These are phyloP conservation scores for Claviceps arundinis DNA, from an alignment of 2,329 filamentous ascomycete genomes.

Conservation along the genomic window DNA sequence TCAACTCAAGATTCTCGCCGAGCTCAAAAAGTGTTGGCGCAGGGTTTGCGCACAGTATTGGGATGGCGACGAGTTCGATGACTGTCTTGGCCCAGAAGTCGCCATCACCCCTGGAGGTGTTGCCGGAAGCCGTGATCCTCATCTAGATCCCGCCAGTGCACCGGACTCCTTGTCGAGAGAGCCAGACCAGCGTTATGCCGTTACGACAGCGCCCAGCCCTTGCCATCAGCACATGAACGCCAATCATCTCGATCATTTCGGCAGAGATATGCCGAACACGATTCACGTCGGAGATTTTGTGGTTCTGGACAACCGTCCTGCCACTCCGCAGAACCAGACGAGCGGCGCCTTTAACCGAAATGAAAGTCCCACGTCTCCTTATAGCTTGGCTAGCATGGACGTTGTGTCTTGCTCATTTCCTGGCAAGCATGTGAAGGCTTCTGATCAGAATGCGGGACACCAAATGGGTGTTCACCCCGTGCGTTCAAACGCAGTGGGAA, in stretches of 20 bases:
- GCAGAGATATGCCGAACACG: conserved; percentile 31
- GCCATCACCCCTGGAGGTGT: conserved; percentile 68
- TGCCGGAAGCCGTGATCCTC: conserved; percentile 44
- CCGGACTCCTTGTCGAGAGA: conserved; percentile 34
- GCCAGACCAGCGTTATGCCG: conserved; percentile 30
- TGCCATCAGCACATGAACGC: conserved; percentile 3
- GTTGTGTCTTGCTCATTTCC: conserved; percentile 52
- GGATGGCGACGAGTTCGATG: conserved; percentile 59
- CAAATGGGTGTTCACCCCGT: conserved; percentile 42
- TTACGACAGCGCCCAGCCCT: conserved; percentile 15
- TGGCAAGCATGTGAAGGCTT: conserved; percentile 31
- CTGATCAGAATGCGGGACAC: conserved; percentile 26
- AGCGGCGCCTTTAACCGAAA: conserved; percentile 10
- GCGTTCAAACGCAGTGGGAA: conserved; percentile 34
- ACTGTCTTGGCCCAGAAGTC: conserved; percentile 46
- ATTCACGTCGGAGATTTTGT: conserved; percentile 34
- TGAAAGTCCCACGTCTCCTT: conserved; percentile 30
- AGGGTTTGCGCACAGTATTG: conserved; percentile 81
- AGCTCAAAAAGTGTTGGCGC: conserved; percentile 96
- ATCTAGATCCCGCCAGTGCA: conserved; percentile 35
- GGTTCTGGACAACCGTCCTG: conserved; percentile 29
- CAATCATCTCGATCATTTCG: conserved; percentile 19
- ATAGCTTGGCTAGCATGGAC: conserved; percentile 46
- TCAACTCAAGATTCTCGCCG: conserved; percentile 72
- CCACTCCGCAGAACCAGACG: conserved; percentile 30